phyloP scores from a whole-genome alignment of 257 asterid genomes.

The Thymus mandschuricus region DNA sequence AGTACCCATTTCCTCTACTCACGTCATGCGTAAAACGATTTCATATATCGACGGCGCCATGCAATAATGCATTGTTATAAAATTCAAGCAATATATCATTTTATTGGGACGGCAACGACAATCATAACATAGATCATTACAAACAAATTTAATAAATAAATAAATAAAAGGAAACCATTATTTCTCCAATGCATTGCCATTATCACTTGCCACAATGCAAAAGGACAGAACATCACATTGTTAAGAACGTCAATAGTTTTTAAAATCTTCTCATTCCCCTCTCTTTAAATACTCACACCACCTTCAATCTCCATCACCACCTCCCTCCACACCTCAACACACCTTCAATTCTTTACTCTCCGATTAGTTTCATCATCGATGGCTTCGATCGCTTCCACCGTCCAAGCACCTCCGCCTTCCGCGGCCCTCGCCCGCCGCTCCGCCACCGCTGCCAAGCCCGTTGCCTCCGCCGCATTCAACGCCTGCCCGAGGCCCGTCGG shows the following conservation, averaged over 20 bases:
- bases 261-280: slow-evolving; percentile 22
- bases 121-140: slow-evolving; percentile 4
- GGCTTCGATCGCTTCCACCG: slow-evolving; percentile 47
- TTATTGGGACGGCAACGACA: not conserved
- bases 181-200: slow-evolving; percentile 16
- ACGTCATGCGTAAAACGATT: too few species aligned
- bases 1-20: too few species aligned
- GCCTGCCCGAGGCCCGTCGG: slow-evolving; percentile 16
- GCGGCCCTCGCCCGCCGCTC: slow-evolving; percentile 17
- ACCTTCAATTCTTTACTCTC: not conserved
- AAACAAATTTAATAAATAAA: not conserved
- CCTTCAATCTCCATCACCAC: slow-evolving; percentile 10
- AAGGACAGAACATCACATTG: slow-evolving; percentile 25
- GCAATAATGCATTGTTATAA: too few species aligned
- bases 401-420: slow-evolving; percentile 33
- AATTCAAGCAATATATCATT: too few species aligned
- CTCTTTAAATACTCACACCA: slow-evolving; percentile 27
- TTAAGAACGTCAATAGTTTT: slow-evolving; percentile 22
- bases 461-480: not conserved
- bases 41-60: too few species aligned
- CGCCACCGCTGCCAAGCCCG: not conserved
- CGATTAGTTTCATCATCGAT: slow-evolving; percentile 7
- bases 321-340: not conserved
- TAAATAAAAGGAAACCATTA: not conserved
- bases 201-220: slow-evolving; percentile 28